Percentiles rank a stretch among this genome's conserved stretches.
Conservation (phyloP, 352 stramenopile genomes). For the Phytophthora sansomeana region DNA sequence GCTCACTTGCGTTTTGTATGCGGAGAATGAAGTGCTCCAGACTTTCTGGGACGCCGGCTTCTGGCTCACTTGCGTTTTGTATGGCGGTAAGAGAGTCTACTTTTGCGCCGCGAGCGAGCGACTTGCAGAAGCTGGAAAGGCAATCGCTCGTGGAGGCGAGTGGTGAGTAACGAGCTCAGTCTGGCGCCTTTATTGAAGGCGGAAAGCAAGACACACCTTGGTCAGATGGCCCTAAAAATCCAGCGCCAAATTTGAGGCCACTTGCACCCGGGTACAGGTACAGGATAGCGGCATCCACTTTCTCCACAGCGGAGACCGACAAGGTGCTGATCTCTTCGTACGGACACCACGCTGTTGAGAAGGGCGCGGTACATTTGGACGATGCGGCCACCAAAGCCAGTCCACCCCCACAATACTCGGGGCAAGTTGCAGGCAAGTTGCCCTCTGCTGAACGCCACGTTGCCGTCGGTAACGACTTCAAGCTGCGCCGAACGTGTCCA, state of each 20-base stretch:
- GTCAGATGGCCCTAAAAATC: slow-evolving; percentile 13
- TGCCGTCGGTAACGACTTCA: slow-evolving; percentile 8
- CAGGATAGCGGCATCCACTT: slow-evolving; percentile 10
- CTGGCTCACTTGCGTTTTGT: slow-evolving; percentile 18
- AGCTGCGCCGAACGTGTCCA: slow-evolving; percentile 1
- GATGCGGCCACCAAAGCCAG: slow-evolving; percentile 22
- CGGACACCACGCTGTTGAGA: background rate
- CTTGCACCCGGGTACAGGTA: background rate
- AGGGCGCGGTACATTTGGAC: background rate
- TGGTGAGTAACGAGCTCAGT: slow-evolving; percentile 15
- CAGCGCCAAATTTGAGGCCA: slow-evolving; percentile 7
- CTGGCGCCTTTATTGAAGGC: slow-evolving; percentile 11
- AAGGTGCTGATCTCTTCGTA: background rate
- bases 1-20: slow-evolving; percentile 23
- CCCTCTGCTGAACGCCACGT: background rate
- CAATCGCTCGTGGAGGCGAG: slow-evolving; percentile 13
- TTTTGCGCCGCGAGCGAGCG: background rate
- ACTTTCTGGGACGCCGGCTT: background rate
- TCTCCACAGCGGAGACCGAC: background rate
- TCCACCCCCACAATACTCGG: background rate
- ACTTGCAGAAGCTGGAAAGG: background rate
- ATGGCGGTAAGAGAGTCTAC: background rate
- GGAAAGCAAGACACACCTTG: background rate
- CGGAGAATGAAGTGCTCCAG: background rate
- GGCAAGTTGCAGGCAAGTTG: slow-evolving; percentile 6